A percentile compares a stretch with the other conserved stretches of the same genome.
These are phyloP conservation scores for Phaeosphaeriaceae sp. DNA, from an alignment of 2,329 filamentous ascomycete genomes.

Conservation along the genomic window DNA sequence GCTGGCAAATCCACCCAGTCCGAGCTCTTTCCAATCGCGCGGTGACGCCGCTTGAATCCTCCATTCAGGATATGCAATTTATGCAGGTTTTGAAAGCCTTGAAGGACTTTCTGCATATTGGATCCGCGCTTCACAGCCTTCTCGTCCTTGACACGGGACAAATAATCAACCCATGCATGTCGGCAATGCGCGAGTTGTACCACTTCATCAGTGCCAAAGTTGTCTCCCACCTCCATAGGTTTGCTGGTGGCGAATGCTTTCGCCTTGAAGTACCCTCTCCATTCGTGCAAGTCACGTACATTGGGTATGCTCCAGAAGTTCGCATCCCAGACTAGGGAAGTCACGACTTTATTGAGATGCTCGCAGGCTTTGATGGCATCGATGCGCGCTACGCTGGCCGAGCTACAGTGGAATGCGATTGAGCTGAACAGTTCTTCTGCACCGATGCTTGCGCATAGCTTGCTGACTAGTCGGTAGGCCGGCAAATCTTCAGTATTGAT, in stretches of 20 bases:
- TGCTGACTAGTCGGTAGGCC: constrained; percentile 18
- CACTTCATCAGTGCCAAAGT: not conserved
- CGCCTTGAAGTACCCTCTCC: constrained; percentile 8
- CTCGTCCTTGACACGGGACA: constrained; percentile 12
- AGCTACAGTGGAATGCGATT: constrained; percentile 15
- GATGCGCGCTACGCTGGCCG: constrained; percentile 12
- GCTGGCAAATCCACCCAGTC: not conserved
- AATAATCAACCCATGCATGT: constrained; percentile 13
- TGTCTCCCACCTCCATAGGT: not conserved
- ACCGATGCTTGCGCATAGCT: constrained; percentile 5
- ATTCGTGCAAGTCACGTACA: constrained; percentile 13
- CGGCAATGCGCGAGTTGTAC: constrained; percentile 4
- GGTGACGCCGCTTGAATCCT: constrained; percentile 1
- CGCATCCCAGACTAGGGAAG: constrained; percentile 17
- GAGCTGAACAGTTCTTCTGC: constrained; percentile 13
- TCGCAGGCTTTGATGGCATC: constrained; percentile 5
- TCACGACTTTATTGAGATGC: constrained; percentile 11
- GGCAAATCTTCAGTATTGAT: constrained; percentile 12
- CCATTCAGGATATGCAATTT: constrained; percentile 9
- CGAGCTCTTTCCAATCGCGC: constrained; percentile 1
- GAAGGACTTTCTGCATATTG: not conserved
- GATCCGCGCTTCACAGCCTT: not conserved
- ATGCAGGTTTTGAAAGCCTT: constrained; percentile 5
- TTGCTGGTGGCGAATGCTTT: not conserved
- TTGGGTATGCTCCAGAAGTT: constrained; percentile 12